Conservation (phyloP, 2,329 filamentous ascomycete species). For the Cordyceps farinosa region DNA sequence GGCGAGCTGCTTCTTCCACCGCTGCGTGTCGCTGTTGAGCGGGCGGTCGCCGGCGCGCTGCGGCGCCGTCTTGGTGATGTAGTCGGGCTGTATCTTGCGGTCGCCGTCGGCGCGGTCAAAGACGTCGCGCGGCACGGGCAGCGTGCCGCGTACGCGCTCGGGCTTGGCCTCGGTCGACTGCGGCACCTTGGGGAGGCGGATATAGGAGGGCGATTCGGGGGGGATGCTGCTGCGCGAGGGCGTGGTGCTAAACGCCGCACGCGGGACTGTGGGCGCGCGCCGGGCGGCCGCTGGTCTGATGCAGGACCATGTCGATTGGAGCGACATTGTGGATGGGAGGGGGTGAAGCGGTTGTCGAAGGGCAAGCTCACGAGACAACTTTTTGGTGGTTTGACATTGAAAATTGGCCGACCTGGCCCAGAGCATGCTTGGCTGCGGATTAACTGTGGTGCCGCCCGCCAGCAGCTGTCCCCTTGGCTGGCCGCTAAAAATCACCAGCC, state of each 20-base stretch:
- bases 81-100: conserved; percentile 59
- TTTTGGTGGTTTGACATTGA: not conserved
- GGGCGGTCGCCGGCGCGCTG: conserved; percentile 42
- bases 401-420: conserved; percentile 3
- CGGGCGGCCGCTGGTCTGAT: conserved; percentile 26
- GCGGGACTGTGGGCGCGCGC: conserved; percentile 26
- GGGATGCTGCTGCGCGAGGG: conserved; percentile 55
- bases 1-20: conserved; percentile 73
- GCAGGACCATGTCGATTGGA: conserved; percentile 25
- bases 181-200: conserved; percentile 73
- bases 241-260: conserved; percentile 34
- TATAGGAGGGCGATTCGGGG: conserved; percentile 84
- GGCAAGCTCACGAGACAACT: conserved; percentile 3
- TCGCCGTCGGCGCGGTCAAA: conserved; percentile 59
- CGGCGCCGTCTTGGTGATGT: conserved; percentile 58
- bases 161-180: conserved; percentile 58
- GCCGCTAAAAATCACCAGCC: conserved; percentile 6
- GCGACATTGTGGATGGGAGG: conserved; percentile 27
- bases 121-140: conserved; percentile 78
- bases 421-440: not conserved
- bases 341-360: not conserved
- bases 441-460: conserved; percentile 9
- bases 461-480: not conserved
- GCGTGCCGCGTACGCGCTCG: conserved; percentile 64
- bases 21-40: conserved; percentile 37